A percentile compares a stretch with the other conserved stretches of the same genome.
Evolutionary conservation across 129 eudicot genomes (phyloP).

Genomic region (Scalesia atractyloides): DNA sequence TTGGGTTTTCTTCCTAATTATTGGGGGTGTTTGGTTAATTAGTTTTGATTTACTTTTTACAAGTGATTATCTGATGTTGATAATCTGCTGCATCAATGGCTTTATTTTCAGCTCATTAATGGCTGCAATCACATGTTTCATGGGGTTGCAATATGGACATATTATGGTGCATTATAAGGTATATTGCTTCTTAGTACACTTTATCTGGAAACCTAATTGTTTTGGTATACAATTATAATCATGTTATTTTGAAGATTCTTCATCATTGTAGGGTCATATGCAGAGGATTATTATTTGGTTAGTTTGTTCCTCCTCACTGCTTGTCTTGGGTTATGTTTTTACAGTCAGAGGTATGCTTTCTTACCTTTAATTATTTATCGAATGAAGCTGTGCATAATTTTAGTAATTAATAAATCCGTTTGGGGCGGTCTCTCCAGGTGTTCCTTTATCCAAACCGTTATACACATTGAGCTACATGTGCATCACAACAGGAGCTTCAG

Average conservation of each 20-base stretch:
- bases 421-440: slow-evolving; percentile 44
- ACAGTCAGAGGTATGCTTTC: slow-evolving; percentile 52
- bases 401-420: background rate
- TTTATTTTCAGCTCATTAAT: slow-evolving; percentile 67
- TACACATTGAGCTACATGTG: slow-evolving; percentile 93
- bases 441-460: slow-evolving; percentile 82
- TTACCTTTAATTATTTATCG: background rate
- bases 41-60: background rate
- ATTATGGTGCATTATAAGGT: slow-evolving; percentile 77
- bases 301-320: slow-evolving; percentile 58
- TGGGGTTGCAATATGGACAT: slow-evolving; percentile 89
- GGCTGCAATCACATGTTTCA: slow-evolving; percentile 87
- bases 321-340: slow-evolving; percentile 54
- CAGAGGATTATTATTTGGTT: slow-evolving; percentile 71
- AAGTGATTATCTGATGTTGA: background rate
- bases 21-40: background rate
- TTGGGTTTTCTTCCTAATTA: slow-evolving; percentile 14
- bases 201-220: slow-evolving; percentile 8
- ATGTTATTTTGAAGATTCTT: slow-evolving; percentile 12
- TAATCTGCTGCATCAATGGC: background rate
- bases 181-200: slow-evolving; percentile 8
- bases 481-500: slow-evolving; percentile 88
- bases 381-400: background rate
- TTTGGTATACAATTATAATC: background rate
- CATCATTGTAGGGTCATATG: slow-evolving; percentile 52